Evolutionary conservation across 2,329 filamentous ascomycete species (phyloP).

Genomic region (Diplodia intermedia): DNA sequence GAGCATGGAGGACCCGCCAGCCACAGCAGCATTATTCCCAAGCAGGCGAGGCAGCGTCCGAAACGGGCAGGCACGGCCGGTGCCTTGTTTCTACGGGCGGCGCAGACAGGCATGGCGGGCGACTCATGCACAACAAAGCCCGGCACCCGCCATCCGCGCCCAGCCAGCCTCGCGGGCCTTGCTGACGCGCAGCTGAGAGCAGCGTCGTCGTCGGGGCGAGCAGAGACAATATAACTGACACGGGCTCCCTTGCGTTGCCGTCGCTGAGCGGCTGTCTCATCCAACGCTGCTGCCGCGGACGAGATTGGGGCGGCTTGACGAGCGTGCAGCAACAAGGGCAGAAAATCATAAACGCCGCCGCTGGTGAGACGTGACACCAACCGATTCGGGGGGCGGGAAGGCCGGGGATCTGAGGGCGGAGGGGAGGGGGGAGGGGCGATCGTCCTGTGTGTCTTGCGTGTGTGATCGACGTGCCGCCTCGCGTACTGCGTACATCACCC

Average conservation of each 20-base stretch:
- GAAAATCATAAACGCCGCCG: neutral
- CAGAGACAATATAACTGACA: neutral
- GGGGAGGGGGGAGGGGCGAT: no score
- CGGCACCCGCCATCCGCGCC: neutral
- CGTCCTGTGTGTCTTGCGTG: neutral
- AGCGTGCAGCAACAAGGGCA: neutral
- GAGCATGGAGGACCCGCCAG: neutral
- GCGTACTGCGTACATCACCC: neutral
- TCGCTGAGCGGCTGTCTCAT: neutral
- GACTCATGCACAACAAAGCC: neutral
- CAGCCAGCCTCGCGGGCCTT: neutral
- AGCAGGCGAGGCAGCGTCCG: neutral
- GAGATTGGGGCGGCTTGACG: slow-evolving; percentile 14
- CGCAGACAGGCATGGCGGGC: neutral
- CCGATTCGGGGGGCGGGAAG: neutral
- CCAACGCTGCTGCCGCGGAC: slow-evolving; percentile 6
- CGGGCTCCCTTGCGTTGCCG: slow-evolving; percentile 12
- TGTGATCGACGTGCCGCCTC: slow-evolving; percentile 7
- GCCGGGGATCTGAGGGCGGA: neutral
- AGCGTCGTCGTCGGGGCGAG: neutral
- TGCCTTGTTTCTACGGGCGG: slow-evolving; percentile 14
- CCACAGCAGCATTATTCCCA: slow-evolving; percentile 14
- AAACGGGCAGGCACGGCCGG: slow-evolving; percentile 16
- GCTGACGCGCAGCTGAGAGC: slow-evolving; percentile 22
- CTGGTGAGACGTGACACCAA: slow-evolving; percentile 12